Evolutionary conservation across 495 filamentous ascomycete genomes (phyloP), one percentile per base, ranked within the genome.

Genomic region (Cairneyella variabilis): DNA sequence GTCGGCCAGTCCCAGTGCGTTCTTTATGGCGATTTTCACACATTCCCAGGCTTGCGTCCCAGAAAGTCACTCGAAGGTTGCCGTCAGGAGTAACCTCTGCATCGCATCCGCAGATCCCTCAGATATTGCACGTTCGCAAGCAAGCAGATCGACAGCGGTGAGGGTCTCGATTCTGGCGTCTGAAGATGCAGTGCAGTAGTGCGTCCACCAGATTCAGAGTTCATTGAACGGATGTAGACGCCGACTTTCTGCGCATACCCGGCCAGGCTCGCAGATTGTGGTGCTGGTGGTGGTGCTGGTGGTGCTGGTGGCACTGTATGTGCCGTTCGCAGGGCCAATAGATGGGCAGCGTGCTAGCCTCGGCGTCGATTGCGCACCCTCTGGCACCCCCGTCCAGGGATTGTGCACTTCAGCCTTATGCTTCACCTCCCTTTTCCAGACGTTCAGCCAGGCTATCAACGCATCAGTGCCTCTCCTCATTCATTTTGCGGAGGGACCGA

Each of bases 211-310:
- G 2, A 20, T 27, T 6, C 41, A 43, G 41, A 11, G 27, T 20
- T 21, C 41, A 22, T 23, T 34, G 30, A 34, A 34, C 8, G 14
- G 14, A 8, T 14, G 14, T 8, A 14, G 14, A 8, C 8, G 8
- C 30, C 41, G 41, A 45, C 41, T 45, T 45, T 45, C 41, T 45
- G 41, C 41, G 41, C 21, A 11, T 11, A 17, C 41, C 41, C 41
- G 12, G n/a, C 12, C 38, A n/a, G n/a, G n/a, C 16, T 4, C 10
- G 37, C 7, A 45, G 21, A 22, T 23, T n/a, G 21, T 12, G 0
- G 21, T n/a, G 1, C 21, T 11, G 23, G 16, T 11, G 3, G 21
- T 0, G 23, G 2, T 16, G n/a, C n/a, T 28, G 30, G 30, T 34
- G 30, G 8, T 14, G 30, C 8, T 8, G 8, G 30, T 8, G 14